Percentiles rank a stretch among this genome's conserved stretches.
These are phyloP conservation scores for Ilyonectria sp. DNA, from an alignment of 2,329 filamentous ascomycete genomes.

Conservation along the genomic window DNA sequence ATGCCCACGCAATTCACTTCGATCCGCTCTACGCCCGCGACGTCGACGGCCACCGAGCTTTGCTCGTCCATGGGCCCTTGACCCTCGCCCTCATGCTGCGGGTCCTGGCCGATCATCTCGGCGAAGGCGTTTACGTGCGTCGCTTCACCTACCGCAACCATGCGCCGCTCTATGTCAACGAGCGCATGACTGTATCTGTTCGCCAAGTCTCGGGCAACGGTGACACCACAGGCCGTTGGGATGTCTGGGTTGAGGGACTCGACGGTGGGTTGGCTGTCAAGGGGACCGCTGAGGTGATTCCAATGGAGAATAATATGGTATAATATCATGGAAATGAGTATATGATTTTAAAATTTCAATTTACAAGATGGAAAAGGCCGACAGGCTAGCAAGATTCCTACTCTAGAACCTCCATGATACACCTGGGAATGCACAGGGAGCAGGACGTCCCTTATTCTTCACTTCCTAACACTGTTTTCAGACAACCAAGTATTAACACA, in stretches of 20 bases:
- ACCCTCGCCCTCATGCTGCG: constrained; percentile 83
- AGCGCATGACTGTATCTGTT: constrained; percentile 80
- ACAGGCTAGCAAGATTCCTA: constrained; percentile 28
- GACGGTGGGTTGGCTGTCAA: constrained; percentile 76
- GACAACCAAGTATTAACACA: constrained; percentile 12
- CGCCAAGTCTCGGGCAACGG: constrained; percentile 57
- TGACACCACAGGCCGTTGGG: constrained; percentile 59
- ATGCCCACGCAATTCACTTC: constrained; percentile 92
- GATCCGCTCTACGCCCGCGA: constrained; percentile 79
- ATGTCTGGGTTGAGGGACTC: constrained; percentile 55
- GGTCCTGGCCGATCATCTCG: constrained; percentile 61
- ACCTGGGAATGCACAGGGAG: constrained; percentile 18
- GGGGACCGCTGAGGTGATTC: constrained; percentile 59
- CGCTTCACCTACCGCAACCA: constrained; percentile 85
- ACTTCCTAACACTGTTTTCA: constrained; percentile 24
- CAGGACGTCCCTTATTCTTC: constrained; percentile 14
- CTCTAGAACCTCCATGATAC: constrained; percentile 25
- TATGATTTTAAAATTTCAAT: background rate
- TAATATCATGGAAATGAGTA: background rate
- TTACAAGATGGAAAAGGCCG: constrained; percentile 31
- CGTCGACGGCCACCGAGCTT: constrained; percentile 80
- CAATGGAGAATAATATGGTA: background rate
- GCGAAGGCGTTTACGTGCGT: constrained; percentile 56
- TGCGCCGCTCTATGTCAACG: constrained; percentile 82
- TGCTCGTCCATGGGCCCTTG: constrained; percentile 91